Percentiles rank a stretch among this genome's conserved stretches.
phyloP scores from a whole-genome alignment of 805 yeast genomes.

The Yamadazyma insecticola region DNA sequence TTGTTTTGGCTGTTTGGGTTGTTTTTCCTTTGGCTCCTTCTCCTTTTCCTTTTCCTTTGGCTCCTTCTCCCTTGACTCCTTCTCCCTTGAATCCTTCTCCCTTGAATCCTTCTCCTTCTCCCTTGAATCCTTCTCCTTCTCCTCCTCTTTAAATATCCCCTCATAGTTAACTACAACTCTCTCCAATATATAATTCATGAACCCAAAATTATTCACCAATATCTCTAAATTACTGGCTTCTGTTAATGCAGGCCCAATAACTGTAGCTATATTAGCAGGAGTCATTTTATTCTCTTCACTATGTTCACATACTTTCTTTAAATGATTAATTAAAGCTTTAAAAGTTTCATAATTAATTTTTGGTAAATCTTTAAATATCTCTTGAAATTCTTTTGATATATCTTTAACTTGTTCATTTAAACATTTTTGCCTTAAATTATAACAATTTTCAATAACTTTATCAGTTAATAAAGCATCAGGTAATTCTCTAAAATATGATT shows the following conservation, averaged over 20 bases:
- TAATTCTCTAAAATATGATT: conserved; percentile 75
- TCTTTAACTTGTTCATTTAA: conserved; percentile 8
- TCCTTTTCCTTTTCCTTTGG: no score
- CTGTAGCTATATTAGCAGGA: conserved; percentile 85
- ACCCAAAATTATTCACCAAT: conserved; percentile 46
- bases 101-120: no score
- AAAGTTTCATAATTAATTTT: conserved; percentile 61
- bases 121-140: no score
- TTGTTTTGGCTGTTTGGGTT: no score
- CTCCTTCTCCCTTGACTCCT: no score
- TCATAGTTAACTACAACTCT: conserved; percentile 43
- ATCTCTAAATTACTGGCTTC: conserved; percentile 50
- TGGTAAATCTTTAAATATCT: conserved; percentile 49
- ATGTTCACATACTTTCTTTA: conserved; percentile 62
- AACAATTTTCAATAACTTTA: conserved; percentile 57
- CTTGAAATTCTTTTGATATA: conserved; percentile 16
- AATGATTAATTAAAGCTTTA: conserved; percentile 62
- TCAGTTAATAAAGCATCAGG: conserved; percentile 80
- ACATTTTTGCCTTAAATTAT: conserved; percentile 24
- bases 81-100: no score
- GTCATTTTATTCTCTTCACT: conserved; percentile 79
- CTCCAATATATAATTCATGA: conserved; percentile 51
- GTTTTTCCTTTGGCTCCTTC: no score
- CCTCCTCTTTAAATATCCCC: conserved; percentile 26
- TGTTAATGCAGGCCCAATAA: conserved; percentile 63